Conservation (phyloP, 2,329 filamentous ascomycete species). For the Scytalidium sp. region DNA sequence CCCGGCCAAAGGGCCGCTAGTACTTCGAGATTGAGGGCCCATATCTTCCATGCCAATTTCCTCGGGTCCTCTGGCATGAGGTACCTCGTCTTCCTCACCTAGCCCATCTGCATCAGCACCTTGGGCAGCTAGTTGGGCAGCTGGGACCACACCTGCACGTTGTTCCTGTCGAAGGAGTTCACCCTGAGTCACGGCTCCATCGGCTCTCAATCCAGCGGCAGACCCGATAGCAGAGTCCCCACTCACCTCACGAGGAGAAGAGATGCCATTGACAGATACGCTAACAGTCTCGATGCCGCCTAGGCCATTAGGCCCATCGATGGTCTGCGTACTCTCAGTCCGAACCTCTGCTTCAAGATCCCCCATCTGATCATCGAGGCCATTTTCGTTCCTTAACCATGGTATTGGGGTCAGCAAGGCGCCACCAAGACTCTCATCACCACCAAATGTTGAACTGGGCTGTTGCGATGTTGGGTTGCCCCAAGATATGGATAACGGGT, state of each 20-base stretch:
- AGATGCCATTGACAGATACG: slow-evolving; percentile 69
- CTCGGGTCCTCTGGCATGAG: slow-evolving; percentile 81
- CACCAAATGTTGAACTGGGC: slow-evolving; percentile 55
- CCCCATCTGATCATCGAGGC: slow-evolving; percentile 29
- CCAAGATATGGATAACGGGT: slow-evolving; percentile 42
- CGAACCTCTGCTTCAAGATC: slow-evolving; percentile 59
- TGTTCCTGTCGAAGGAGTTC: slow-evolving; percentile 86
- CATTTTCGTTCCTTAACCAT: slow-evolving; percentile 61
- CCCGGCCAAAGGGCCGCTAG: slow-evolving; percentile 34
- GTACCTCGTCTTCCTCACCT: slow-evolving; percentile 60
- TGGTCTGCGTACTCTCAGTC: slow-evolving; percentile 75
- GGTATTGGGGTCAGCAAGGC: slow-evolving; percentile 91
- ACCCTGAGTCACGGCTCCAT: slow-evolving; percentile 70
- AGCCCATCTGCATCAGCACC: slow-evolving; percentile 28
- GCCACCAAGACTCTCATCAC: slow-evolving; percentile 85
- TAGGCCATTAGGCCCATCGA: slow-evolving; percentile 76
- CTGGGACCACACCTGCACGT: slow-evolving; percentile 73
- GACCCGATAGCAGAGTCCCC: slow-evolving; percentile 1
- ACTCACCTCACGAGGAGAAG: slow-evolving; percentile 39
- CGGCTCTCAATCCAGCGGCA: slow-evolving; percentile 23
- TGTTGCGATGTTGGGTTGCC: slow-evolving; percentile 40
- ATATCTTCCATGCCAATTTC: slow-evolving; percentile 84
- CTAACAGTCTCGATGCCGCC: slow-evolving; percentile 80
- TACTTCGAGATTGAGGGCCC: slow-evolving; percentile 62
- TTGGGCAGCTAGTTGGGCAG: slow-evolving; percentile 48